phyloP scores from a whole-genome alignment of 2,329 filamentous ascomycete species.

The Alternaria sp. region DNA sequence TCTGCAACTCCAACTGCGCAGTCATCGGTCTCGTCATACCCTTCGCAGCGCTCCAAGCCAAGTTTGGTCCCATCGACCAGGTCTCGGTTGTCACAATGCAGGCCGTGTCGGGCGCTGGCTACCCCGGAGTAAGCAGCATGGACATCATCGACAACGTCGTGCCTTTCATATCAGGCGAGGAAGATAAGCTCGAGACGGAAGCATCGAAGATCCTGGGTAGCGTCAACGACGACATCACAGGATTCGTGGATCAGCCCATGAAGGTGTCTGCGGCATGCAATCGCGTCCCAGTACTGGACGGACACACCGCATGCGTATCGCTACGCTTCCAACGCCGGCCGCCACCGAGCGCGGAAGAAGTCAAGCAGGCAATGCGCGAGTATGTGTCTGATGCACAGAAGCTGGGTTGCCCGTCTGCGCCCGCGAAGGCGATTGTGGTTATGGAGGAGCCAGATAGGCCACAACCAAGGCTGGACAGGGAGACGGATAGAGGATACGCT shows the following conservation, averaged over 20 bases:
- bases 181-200: constrained; percentile 95
- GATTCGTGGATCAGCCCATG: constrained; percentile 78
- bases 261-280: constrained; percentile 88
- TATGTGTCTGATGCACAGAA: constrained; percentile 84
- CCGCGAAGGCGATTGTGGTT: constrained; percentile 79
- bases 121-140: constrained; percentile 88
- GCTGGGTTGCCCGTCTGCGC: constrained; percentile 87
- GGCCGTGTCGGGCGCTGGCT: constrained; percentile 90
- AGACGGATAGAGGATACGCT: constrained; percentile 84
- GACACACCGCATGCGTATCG: constrained; percentile 93
- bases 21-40: constrained; percentile 96
- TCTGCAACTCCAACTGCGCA: constrained; percentile 98
- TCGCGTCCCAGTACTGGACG: constrained; percentile 91
- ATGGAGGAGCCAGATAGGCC: constrained; percentile 90
- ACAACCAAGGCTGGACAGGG: constrained; percentile 87
- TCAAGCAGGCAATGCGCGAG: constrained; percentile 77
- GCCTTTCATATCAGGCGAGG: constrained; percentile 90
- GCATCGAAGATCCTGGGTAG: constrained; percentile 90
- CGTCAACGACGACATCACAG: constrained; percentile 73
- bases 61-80: constrained; percentile 77
- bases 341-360: constrained; percentile 74
- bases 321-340: constrained; percentile 79
- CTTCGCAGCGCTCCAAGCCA: constrained; percentile 85
- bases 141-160: constrained; percentile 97
- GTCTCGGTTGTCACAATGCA: constrained; percentile 94